Evolutionary conservation across 2,329 filamentous ascomycete species (phyloP), one percentile per base, ranked within the genome.

Genomic region (Cladobotryum mycophilum): DNA sequence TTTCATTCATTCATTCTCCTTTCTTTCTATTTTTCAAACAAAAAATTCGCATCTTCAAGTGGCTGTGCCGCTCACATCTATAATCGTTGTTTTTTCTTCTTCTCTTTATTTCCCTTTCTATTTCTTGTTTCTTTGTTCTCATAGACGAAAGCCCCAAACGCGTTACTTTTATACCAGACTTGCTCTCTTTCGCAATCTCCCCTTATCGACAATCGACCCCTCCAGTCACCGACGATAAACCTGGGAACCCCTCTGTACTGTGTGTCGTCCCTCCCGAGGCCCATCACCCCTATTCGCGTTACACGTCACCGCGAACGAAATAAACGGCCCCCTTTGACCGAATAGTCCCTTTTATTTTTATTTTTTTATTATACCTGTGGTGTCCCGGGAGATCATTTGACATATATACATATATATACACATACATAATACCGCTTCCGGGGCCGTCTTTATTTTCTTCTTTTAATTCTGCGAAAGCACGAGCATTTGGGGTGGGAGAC

Each of bases 401-500:
- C 9, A 8, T 7, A 8, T 6, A 8, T 30, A n/a, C n/a, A n/a
- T n/a, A n/a, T n/a, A n/a, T n/a, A n/a, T n/a, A n/a, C n/a, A n/a
- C n/a, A 30, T 30, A 30, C 5, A 30, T 30, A 30, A 30, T 20
- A 30, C 25, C 25, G 25, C 25, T 30, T 30, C 25, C 25, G 25
- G 25, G 25, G 25, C 25, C 25, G 25, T n/a, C 12, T 38, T 38
- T 38, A n/a, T 38, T 6, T 38, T 38, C 15, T n/a, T n/a, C 9
- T 18, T 17, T 18, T 18, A 40, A 15, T n/a, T 40, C 7, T 18
- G 37, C n/a, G 37, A 40, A 40, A 38, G 15, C 11, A 17, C 38
- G n/a, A 15, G 38, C 38, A 41, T 15, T 43, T 51, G 48, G 52
- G 46, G 52, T 42, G 49, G 52, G 52, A 52, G 18, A 49, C 52